These are phyloP conservation scores for Aspergillus bertholletiae DNA, from an alignment of 495 filamentous ascomycete genomes.

Conservation along the genomic window DNA sequence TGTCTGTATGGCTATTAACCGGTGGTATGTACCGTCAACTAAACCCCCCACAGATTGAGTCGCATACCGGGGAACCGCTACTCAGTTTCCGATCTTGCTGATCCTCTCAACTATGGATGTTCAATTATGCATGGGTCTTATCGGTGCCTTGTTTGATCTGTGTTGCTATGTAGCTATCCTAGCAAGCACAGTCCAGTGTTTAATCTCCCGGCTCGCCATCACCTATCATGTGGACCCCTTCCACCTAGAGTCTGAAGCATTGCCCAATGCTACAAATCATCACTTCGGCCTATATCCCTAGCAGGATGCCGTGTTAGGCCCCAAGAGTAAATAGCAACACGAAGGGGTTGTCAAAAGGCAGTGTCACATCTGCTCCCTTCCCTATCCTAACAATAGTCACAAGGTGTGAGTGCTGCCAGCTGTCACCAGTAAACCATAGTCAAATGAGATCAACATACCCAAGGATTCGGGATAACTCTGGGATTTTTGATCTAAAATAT, in stretches of 20 bases:
- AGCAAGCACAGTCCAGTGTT: neutral
- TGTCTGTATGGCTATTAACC: slow-evolving; percentile 13
- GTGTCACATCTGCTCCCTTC: slow-evolving; percentile 14
- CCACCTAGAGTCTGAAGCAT: neutral
- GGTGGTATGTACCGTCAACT: slow-evolving; percentile 12
- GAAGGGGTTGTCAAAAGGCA: slow-evolving; percentile 7
- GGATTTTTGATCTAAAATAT: too few species aligned
- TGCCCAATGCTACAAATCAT: slow-evolving; percentile 1
- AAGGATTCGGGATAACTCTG: neutral
- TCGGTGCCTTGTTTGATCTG: slow-evolving; percentile 5
- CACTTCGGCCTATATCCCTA: neutral
- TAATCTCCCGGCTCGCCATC: neutral
- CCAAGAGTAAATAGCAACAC: neutral
- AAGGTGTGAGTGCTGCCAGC: slow-evolving; percentile 20
- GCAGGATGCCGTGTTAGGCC: neutral
- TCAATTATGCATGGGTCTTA: neutral
- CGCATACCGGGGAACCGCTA: slow-evolving; percentile 19
- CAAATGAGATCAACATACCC: slow-evolving; percentile 6
- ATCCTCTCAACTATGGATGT: slow-evolving; percentile 13
- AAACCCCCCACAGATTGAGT: slow-evolving; percentile 7
- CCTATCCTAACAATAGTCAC: slow-evolving; percentile 14
- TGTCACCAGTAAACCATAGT: slow-evolving; percentile 18
- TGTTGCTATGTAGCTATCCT: slow-evolving; percentile 9
- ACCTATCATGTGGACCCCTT: neutral
- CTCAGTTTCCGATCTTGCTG: slow-evolving; percentile 19